Conservation (phyloP, 2,329 filamentous ascomycete genomes). For the Colletotrichum acutatum region DNA sequence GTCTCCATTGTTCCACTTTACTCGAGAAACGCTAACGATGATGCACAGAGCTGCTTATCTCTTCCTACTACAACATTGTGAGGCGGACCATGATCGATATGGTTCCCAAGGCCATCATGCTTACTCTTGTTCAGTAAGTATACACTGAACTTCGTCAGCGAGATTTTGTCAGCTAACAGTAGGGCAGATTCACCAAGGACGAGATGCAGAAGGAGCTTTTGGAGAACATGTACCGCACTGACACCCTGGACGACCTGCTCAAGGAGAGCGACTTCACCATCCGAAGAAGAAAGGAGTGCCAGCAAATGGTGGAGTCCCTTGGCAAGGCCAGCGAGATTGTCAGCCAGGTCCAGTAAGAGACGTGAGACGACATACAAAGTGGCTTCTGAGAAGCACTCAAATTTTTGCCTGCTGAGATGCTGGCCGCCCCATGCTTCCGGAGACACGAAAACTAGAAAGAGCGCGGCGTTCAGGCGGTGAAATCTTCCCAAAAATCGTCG, state of each 20-base stretch:
- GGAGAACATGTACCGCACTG: slow-evolving; percentile 95
- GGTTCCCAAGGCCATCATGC: slow-evolving; percentile 99
- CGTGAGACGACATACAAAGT: slow-evolving; percentile 6
- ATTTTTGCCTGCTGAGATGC: slow-evolving; percentile 21
- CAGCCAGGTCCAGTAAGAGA: slow-evolving; percentile 74
- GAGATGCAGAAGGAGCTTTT: slow-evolving; percentile 98
- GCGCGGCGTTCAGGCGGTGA: slow-evolving; percentile 30
- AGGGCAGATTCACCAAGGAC: slow-evolving; percentile 76
- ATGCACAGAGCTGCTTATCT: slow-evolving; percentile 84
- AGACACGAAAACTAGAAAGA: slow-evolving; percentile 24
- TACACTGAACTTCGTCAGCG: background rate
- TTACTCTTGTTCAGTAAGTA: slow-evolving; percentile 92
- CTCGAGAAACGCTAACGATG: slow-evolving; percentile 27
- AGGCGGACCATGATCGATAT: slow-evolving; percentile 99
- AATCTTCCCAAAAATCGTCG: slow-evolving; percentile 31
- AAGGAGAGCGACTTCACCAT: slow-evolving; percentile 99
- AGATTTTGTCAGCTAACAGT: background rate
- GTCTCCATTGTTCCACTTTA: slow-evolving; percentile 48
- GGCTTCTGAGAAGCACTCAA: slow-evolving; percentile 22
- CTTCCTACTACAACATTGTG: slow-evolving; percentile 98
- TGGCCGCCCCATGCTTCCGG: slow-evolving; percentile 31
- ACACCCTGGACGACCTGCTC: slow-evolving; percentile 90
- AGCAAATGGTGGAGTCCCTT: slow-evolving; percentile 98
- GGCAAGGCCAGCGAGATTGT: slow-evolving; percentile 94
- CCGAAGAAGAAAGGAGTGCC: slow-evolving; percentile 94